phyloP scores from a whole-genome alignment of 2,329 filamentous ascomycete species.

The Aureobasidium subglaciale region DNA sequence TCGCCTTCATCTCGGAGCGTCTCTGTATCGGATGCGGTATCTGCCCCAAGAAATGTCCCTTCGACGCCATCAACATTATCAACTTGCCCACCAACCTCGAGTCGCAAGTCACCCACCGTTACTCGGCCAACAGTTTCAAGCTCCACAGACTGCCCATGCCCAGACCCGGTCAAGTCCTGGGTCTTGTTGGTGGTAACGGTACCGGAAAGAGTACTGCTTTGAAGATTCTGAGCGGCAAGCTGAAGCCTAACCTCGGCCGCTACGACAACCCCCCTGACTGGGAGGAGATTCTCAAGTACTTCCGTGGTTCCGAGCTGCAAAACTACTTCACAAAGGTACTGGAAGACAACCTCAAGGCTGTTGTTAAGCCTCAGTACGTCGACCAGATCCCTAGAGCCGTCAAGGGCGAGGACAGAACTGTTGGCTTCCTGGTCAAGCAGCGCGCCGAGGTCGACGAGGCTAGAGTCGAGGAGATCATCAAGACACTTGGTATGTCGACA shows the following conservation, averaged over 20 bases:
- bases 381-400: constrained; percentile 95
- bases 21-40: constrained; percentile 99
- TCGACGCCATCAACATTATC: constrained; percentile 99
- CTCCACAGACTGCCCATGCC: constrained; percentile 94
- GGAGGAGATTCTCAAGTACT: constrained; percentile 98
- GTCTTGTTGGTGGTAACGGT: constrained; percentile 98
- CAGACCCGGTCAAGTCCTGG: constrained; percentile 87
- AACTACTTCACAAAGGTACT: constrained; percentile 99
- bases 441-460: constrained; percentile 69
- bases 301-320: constrained; percentile 93
- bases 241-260: constrained; percentile 94
- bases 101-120: constrained; percentile 94
- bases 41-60: constrained; percentile 98
- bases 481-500: constrained; percentile 56
- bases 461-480: constrained; percentile 63
- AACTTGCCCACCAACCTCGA: constrained; percentile 99
- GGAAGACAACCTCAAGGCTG: constrained; percentile 93
- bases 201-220: constrained; percentile 99
- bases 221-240: constrained; percentile 96
- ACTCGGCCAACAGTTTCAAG: constrained; percentile 99
- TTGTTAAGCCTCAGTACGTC: constrained; percentile 98
- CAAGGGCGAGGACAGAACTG: constrained; percentile 65
- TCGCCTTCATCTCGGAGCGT: constrained; percentile 95
- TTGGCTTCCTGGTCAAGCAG: constrained; percentile 69
- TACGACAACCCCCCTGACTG: constrained; percentile 97